Percentiles rank a stretch among this genome's conserved stretches.
phyloP scores from a whole-genome alignment of 768 basidiomycete genomes.

The Amanita jacksonii region DNA sequence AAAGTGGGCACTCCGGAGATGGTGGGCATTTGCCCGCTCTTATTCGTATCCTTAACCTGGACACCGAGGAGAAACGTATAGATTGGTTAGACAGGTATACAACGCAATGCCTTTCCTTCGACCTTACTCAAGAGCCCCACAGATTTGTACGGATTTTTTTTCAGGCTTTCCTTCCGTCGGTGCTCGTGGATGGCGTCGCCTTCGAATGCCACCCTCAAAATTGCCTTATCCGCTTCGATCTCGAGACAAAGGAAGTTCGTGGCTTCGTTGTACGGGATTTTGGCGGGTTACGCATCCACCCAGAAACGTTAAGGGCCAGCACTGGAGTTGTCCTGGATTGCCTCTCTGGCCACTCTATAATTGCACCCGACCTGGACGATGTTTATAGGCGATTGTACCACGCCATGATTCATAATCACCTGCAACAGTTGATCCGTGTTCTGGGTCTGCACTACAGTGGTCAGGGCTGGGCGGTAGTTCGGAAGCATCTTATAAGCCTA shows the following conservation, averaged over 20 bases:
- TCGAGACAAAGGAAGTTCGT: conserved; percentile 36
- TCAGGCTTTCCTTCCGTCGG: conserved; percentile 44
- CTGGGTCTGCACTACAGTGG: conserved; percentile 49
- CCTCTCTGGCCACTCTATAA: conserved; percentile 38
- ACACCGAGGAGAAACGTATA: conserved; percentile 39
- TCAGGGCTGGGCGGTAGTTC: conserved; percentile 41
- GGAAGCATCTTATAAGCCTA: conserved; percentile 30
- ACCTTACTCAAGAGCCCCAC: conserved; percentile 7
- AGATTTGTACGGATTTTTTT: conserved; percentile 43
- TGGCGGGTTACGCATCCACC: conserved; percentile 46
- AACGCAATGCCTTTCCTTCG: conserved; percentile 5
- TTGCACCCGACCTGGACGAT: conserved; percentile 40
- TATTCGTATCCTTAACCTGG: conserved; percentile 39
- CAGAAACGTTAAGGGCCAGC: conserved; percentile 35
- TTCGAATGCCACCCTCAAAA: conserved; percentile 57
- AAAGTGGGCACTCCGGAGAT: conserved; percentile 39
- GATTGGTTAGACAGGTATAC: conserved; percentile 40
- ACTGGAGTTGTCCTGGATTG: conserved; percentile 43
- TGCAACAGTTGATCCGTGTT: conserved; percentile 50
- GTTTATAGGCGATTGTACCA: conserved; percentile 52
- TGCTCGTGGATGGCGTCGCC: conserved; percentile 45
- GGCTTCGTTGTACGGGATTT: conserved; percentile 53
- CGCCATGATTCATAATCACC: conserved; percentile 48
- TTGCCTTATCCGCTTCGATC: conserved; percentile 44
- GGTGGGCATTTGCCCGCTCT: conserved; percentile 37